These are phyloP conservation scores for Dacryopinax spathularia DNA, from an alignment of 768 basidiomycete species.

Conservation along the genomic window DNA sequence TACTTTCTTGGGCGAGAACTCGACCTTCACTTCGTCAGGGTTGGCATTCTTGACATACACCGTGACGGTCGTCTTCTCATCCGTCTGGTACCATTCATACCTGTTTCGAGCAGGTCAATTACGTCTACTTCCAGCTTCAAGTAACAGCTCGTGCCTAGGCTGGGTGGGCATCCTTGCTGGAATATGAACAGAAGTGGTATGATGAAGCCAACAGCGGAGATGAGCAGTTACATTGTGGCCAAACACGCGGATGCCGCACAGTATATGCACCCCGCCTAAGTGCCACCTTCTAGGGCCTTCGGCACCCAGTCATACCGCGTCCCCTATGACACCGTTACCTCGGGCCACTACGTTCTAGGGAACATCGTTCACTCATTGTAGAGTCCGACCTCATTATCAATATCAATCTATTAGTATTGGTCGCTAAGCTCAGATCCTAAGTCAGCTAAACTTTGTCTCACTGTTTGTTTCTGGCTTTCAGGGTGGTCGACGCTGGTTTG, in stretches of 20 bases:
- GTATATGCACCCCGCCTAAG: not conserved
- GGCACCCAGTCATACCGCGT: not conserved
- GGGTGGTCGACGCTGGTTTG: no score
- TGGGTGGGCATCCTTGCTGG: not conserved
- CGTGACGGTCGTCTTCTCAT: constrained; percentile 55
- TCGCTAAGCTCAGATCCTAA: no score
- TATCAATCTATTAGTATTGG: no score
- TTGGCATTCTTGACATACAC: constrained; percentile 69
- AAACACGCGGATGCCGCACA: not conserved
- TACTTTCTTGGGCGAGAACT: constrained; percentile 40
- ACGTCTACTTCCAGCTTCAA: no score
- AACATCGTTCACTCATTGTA: no score
- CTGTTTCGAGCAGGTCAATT: no score
- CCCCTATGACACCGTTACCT: no score
- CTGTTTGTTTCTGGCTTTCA: no score
- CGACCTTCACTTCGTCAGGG: constrained; percentile 43
- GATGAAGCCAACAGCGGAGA: not conserved
- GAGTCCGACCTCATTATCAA: no score
- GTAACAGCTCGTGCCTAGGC: not conserved
- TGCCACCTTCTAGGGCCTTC: not conserved
- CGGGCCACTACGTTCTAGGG: no score
- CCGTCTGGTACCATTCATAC: constrained; percentile 81
- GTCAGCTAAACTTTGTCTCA: no score
- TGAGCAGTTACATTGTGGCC: not conserved
- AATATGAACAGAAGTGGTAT: not conserved